Evolutionary conservation across 768 basidiomycete genomes (phyloP).

Genomic region (Lyophyllum shimeji): DNA sequence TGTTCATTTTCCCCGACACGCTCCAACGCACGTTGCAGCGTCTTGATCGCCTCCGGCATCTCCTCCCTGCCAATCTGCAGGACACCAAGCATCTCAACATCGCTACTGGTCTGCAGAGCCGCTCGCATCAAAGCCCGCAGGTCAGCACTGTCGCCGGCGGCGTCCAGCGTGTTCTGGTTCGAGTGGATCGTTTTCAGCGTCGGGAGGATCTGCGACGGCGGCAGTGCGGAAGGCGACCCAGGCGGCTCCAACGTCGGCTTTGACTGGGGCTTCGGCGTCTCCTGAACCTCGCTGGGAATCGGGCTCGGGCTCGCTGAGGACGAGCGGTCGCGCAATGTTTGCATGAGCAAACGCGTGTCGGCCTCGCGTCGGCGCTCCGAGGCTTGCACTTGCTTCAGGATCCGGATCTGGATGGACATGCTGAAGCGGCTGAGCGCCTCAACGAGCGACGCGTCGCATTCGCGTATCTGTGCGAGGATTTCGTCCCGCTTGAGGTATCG

Average conservation of each 20-base stretch:
- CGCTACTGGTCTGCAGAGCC: slow-evolving; percentile 57
- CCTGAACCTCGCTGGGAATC: neutral
- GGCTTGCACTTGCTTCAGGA: slow-evolving; percentile 44
- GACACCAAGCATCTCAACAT: slow-evolving; percentile 61
- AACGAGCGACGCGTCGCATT: slow-evolving; percentile 51
- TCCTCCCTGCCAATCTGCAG: slow-evolving; percentile 64
- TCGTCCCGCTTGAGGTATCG: slow-evolving; percentile 77
- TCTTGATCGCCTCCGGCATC: slow-evolving; percentile 81
- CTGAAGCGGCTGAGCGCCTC: slow-evolving; percentile 62
- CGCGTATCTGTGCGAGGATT: slow-evolving; percentile 50
- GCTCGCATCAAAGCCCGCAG: slow-evolving; percentile 57
- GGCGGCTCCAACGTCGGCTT: neutral
- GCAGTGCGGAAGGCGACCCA: slow-evolving; percentile 7
- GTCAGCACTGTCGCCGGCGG: slow-evolving; percentile 50
- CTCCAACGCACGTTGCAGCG: slow-evolving; percentile 70
- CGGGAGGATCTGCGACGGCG: slow-evolving; percentile 19
- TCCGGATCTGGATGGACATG: slow-evolving; percentile 57
- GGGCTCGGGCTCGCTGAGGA: neutral
- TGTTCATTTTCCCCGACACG: slow-evolving; percentile 29
- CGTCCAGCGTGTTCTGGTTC: slow-evolving; percentile 48
- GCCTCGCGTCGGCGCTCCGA: slow-evolving; percentile 33
- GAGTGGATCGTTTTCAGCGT: slow-evolving; percentile 23
- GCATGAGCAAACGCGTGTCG: slow-evolving; percentile 16
- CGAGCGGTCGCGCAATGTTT: slow-evolving; percentile 22
- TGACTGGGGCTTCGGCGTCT: slow-evolving; percentile 7